These are phyloP conservation scores for Phytophthora pluvialis DNA, from an alignment of 352 stramenopile species.

Conservation along the genomic window DNA sequence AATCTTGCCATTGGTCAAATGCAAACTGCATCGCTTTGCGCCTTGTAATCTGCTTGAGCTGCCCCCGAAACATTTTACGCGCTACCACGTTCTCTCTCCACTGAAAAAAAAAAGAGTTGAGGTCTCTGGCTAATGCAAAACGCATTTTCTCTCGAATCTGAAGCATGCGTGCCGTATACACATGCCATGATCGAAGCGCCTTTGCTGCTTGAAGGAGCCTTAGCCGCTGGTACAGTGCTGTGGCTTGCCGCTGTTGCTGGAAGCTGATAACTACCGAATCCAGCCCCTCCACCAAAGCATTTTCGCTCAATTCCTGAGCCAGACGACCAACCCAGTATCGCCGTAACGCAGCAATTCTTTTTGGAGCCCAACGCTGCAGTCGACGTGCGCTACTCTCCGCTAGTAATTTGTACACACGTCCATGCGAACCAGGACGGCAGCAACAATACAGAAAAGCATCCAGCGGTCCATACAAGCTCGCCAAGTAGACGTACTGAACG, in stretches of 20 bases:
- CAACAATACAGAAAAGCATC: constrained; percentile 26
- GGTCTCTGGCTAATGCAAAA: constrained; percentile 7
- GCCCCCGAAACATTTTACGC: constrained; percentile 3
- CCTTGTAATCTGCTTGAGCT: constrained; percentile 19
- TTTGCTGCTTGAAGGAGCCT: constrained; percentile 7
- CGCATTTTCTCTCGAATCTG: constrained; percentile 21
- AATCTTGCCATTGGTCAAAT: constrained; percentile 24
- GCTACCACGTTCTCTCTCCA: constrained; percentile 14
- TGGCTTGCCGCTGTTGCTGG: constrained; percentile 20
- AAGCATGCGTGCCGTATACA: constrained; percentile 13
- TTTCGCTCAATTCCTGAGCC: constrained; percentile 6
- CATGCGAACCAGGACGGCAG: constrained; percentile 21
- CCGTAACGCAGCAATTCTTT: constrained; percentile 13
- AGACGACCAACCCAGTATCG: constrained; percentile 20
- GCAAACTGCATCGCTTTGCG: constrained; percentile 16
- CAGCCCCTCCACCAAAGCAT: constrained; percentile 10
- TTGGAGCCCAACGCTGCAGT: constrained; percentile 17
- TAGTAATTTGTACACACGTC: constrained; percentile 18
- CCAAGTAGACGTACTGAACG: constrained; percentile 26
- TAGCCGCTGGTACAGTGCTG: constrained; percentile 13
- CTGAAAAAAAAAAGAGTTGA: constrained; percentile 16
- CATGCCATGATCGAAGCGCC: constrained; percentile 11
- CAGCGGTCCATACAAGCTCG: constrained; percentile 19
- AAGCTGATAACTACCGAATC: constrained; percentile 7
- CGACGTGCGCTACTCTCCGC: constrained; percentile 18